Evolutionary conservation across 495 filamentous ascomycete species (phyloP).

Genomic region (Trichoderma reesei): DNA sequence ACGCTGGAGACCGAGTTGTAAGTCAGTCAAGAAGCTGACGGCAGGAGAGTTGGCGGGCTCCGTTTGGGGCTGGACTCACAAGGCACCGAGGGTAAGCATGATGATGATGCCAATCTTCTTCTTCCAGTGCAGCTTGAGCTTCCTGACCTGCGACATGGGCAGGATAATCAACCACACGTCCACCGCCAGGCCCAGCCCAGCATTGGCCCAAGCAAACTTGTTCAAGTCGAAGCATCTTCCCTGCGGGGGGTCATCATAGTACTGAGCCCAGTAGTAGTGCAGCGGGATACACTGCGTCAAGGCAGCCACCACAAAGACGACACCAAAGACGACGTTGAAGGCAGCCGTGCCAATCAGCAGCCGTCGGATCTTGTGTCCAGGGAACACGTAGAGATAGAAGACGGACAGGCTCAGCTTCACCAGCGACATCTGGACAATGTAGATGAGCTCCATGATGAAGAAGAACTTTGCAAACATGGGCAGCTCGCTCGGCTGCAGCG

Average conservation of each 20-base stretch:
- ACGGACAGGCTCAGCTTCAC: conserved; percentile 34
- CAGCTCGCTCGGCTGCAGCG: conserved; percentile 17
- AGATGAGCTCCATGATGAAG: conserved; percentile 20
- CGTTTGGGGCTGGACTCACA: conserved; percentile 26
- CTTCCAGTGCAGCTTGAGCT: conserved; percentile 31
- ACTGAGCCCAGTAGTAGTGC: conserved; percentile 21
- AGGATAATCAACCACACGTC: conserved; percentile 44
- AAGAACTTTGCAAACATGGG: conserved; percentile 17
- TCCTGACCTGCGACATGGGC: conserved; percentile 34
- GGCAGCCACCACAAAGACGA: conserved; percentile 14
- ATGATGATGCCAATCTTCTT: conserved; percentile 41
- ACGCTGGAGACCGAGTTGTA: conserved; percentile 4
- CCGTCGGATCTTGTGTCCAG: conserved; percentile 11
- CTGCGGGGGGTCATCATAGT: conserved; percentile 14
- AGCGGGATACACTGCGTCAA: conserved; percentile 24
- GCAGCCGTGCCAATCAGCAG: conserved; percentile 19
- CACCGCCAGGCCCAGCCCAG: conserved; percentile 41
- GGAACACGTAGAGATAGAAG: conserved; percentile 29
- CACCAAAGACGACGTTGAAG: conserved; percentile 14
- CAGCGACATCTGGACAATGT: conserved; percentile 21
- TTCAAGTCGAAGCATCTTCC: conserved; percentile 20
- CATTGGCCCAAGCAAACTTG: conserved; percentile 31
- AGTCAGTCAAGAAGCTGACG: background rate
- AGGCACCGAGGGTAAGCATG: conserved; percentile 44
- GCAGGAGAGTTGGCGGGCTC: no score